Base-by-base conservation (phyloP, 345 rosid species). In the Lenwebbia sp. region DNA sequence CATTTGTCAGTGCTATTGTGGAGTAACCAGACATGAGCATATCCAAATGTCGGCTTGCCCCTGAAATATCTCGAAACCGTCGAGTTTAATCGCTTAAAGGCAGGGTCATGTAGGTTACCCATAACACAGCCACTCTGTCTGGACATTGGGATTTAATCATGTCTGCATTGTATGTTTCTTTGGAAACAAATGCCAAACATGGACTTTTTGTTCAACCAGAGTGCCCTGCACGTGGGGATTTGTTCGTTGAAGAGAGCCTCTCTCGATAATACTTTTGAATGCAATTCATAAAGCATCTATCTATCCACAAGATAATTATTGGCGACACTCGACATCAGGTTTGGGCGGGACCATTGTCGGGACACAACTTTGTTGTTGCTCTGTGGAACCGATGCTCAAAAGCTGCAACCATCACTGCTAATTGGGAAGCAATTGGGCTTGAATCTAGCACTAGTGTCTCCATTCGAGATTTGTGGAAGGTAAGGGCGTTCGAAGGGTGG, bases 271-370 rank as follows among this genome's bases (percentile, higher is more conserved):
- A 37, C 12, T 70, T 19, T 70, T 4, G 26, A 70, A 70, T 37
- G 81, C 47, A 70, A 70, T 70, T 5, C 78, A 70, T 33, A 2
- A 33, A 19, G 78, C 44, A 2, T 70, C 26, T 37, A 19, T 40
- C 81, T 37, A 70, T 70, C 81, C 81, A 33, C 28, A 40, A 44
- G 44, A 82, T 40, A n/a, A 21, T 70, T 70, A 19, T 40, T 9
- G 23, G 83, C 49, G 1, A 82, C 70, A 76, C 54, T 74, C 57
- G 12, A 50, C 44, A 26, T 51, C 88, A 96, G 98, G 94, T 97
- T 83, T 97, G 99, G 99, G 96, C 96, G 23, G 99, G 99, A 51
- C 99, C 99, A 54, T 91, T 97, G 88, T 88, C 94, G 37, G 96
- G 89, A 84, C 88, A 94, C 84, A 95, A 95, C 28, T 85, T 97